Evolutionary conservation across 2,329 filamentous ascomycete species (phyloP).

Genomic region (Ascochyta fabae): DNA sequence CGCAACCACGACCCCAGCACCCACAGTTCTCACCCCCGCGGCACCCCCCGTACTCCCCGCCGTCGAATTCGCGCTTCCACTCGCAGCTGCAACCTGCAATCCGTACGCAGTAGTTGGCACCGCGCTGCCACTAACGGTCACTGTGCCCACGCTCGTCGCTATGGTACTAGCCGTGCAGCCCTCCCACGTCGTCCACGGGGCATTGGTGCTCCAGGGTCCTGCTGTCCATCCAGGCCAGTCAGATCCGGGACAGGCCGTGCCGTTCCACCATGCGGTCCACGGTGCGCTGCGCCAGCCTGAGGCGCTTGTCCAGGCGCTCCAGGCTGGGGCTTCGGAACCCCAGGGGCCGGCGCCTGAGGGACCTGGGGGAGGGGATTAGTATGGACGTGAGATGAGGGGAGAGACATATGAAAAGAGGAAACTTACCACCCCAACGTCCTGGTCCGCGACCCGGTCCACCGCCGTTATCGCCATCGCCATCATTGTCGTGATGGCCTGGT

Average conservation of each 20-base stretch:
- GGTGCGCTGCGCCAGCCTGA: conserved; percentile 37
- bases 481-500: conserved; percentile 10
- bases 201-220: conserved; percentile 42
- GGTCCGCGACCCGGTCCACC: conserved; percentile 18
- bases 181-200: conserved; percentile 47
- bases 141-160: conserved; percentile 38
- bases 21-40: conserved; percentile 1
- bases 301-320: conserved; percentile 37
- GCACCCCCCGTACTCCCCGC: conserved; percentile 18
- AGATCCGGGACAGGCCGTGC: conserved; percentile 35
- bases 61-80: conserved; percentile 17
- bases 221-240: conserved; percentile 50
- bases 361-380: conserved; percentile 8
- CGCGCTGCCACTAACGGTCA: conserved; percentile 31
- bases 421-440: conserved; percentile 33
- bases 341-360: conserved; percentile 35
- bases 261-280: conserved; percentile 48
- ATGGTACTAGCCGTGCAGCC: conserved; percentile 44
- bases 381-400: too few relatives aligned
- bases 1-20: conserved; percentile 28
- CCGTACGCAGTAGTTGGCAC: conserved; percentile 39
- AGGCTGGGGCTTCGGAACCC: conserved; percentile 36
- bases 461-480: conserved; percentile 7
- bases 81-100: conserved; percentile 40
- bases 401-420: neutral